These are phyloP conservation scores for Hyphodiscus hymeniophilus DNA, from an alignment of 495 filamentous ascomycete species.

Conservation along the genomic window DNA sequence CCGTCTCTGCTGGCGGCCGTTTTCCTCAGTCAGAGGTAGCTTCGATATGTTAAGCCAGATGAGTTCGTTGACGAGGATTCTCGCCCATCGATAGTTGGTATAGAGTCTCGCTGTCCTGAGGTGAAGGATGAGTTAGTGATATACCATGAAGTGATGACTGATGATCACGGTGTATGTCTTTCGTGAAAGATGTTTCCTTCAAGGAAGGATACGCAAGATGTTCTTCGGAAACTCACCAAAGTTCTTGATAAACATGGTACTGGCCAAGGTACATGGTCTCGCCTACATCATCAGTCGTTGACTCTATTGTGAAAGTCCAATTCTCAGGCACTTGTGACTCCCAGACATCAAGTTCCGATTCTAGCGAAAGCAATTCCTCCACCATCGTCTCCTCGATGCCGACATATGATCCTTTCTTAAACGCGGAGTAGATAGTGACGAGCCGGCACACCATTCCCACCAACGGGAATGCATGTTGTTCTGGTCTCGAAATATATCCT, in stretches of 20 bases:
- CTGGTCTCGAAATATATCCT: neutral
- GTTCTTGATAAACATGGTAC: conserved; percentile 8
- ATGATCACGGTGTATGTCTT: no score
- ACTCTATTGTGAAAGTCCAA: conserved; percentile 2
- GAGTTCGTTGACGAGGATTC: conserved; percentile 12
- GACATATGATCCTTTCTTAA: neutral
- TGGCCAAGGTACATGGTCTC: conserved; percentile 1
- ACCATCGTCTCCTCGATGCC: neutral
- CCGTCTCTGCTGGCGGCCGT: neutral
- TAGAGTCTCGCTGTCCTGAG: conserved; percentile 12
- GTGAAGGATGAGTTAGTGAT: no score
- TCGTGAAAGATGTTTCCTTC: no score
- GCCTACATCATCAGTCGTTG: neutral
- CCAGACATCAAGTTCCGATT: conserved; percentile 13
- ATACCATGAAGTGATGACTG: no score
- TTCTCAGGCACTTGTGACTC: conserved; percentile 7
- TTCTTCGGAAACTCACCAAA: neutral
- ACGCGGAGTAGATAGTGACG: conserved; percentile 4
- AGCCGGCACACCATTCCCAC: neutral
- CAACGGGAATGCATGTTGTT: conserved; percentile 7
- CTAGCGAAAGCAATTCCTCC: conserved; percentile 3
- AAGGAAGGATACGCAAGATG: no score
- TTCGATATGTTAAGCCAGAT: conserved; percentile 3
- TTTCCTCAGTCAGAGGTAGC: conserved; percentile 1
- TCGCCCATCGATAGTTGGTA: conserved; percentile 11